Evolutionary conservation across 202 grass and related monocot genomes (phyloP), one percentile per base, ranked within the genome.

Genomic region (Musa balbisiana): DNA sequence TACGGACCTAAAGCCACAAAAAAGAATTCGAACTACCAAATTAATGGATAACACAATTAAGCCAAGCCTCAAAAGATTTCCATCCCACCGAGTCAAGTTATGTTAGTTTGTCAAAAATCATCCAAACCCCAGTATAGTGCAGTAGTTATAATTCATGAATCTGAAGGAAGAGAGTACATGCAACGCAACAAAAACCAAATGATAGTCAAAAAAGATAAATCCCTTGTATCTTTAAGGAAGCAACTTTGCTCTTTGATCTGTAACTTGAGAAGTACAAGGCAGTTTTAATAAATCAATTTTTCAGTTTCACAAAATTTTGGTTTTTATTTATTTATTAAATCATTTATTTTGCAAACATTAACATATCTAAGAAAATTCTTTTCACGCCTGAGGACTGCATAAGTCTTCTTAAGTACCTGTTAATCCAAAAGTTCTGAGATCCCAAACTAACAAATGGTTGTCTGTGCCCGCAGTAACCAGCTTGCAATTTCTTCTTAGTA

Each of bases 391-490:
- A 73, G 2, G 51, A 53, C 53, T 11, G n/a, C 29, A 22, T 50
- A 27, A 21, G 43, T 78, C 52, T 56, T 72, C 33, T 33, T 55
- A 53, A 27, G 71, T 92, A 99, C 95, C 95, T 2, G 91, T 99
- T 87, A 99, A 92, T 21, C 95, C 91, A 86, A 95, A 84, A 62
- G 80, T 99, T 87, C 95, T 95, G 73, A 99, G 85, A 82, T 99
- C 95, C 95, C 95, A 99, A 66, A 99, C 87, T 76, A 99, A 62
- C 82, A 99, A 85, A 77, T 99, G 95, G 72, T 99, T 99, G 82
- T 99, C 95, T 49, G 95, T 99, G 69, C 95, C 95, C 74, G 91
- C 95, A 74, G 91, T 99, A 78, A 95, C 89, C 75, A 99, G 89
- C 84, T 87, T 91, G 78, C 95, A 99, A 77, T 99, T 99, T 82